phyloP scores from a whole-genome alignment of 345 rosid genomes.

The Odontarrhena argentea region DNA sequence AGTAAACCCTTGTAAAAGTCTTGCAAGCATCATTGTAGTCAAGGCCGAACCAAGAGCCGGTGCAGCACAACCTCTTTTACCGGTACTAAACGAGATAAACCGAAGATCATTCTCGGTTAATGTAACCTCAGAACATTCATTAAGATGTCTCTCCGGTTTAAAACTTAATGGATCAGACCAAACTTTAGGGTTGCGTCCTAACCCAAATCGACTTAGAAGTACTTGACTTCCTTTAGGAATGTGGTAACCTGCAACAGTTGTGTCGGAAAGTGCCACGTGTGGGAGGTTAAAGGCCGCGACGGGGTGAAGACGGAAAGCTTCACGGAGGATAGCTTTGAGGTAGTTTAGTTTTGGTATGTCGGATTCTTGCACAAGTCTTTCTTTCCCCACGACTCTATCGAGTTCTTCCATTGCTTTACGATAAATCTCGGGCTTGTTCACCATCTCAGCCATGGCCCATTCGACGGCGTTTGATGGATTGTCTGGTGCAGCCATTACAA shows the following conservation, averaged over 20 bases:
- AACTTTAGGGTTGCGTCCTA: conserved; percentile 47
- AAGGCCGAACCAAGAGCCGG: conserved; percentile 47
- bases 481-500: conserved; percentile 47
- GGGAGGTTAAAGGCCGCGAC: conserved; percentile 48
- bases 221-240: conserved; percentile 48
- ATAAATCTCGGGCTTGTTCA: conserved; percentile 43
- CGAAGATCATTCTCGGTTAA: conserved; percentile 49
- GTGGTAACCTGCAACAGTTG: conserved; percentile 45
- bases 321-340: conserved; percentile 43
- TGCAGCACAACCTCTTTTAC: conserved; percentile 51
- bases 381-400: conserved; percentile 45
- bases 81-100: conserved; percentile 57
- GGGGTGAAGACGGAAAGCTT: conserved; percentile 47
- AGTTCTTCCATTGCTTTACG: conserved; percentile 44
- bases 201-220: conserved; percentile 38
- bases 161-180: conserved; percentile 44
- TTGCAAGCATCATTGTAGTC: conserved; percentile 53
- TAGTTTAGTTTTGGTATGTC: conserved; percentile 45
- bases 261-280: conserved; percentile 44
- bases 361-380: conserved; percentile 47
- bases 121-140: conserved; percentile 43
- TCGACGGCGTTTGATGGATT: conserved; percentile 49
- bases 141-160: conserved; percentile 47
- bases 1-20: conserved; percentile 54
- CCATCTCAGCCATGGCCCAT: conserved; percentile 48